Evolutionary conservation across 1,284 basidiomycete species (phyloP).

Genomic region (Phellopilus nigrolimitatus): DNA sequence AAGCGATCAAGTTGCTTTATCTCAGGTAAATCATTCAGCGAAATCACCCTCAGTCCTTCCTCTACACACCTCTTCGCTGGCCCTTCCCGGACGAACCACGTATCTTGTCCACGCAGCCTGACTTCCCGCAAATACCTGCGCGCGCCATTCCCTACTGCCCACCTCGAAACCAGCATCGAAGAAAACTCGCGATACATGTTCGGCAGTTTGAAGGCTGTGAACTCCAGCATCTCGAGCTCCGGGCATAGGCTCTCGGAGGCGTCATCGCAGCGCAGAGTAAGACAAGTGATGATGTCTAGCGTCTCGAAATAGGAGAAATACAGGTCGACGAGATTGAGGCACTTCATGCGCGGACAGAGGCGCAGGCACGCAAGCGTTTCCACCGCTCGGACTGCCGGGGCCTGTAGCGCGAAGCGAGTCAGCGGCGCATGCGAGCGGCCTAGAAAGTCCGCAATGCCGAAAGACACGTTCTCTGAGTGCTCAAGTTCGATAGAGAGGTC

Average conservation of each 20-base stretch:
- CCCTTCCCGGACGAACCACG: not conserved
- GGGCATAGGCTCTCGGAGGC: not conserved
- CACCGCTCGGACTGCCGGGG: not conserved
- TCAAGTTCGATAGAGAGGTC: not conserved
- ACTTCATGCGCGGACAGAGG: not conserved
- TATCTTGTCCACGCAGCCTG: conserved; percentile 1
- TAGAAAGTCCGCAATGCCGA: not conserved
- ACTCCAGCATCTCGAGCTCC: not conserved
- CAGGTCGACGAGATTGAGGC: not conserved
- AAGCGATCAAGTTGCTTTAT: too few species aligned
- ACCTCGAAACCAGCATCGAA: not conserved
- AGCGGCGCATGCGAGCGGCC: not conserved
- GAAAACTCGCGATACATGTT: not conserved
- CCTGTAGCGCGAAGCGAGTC: not conserved
- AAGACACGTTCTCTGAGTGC: not conserved
- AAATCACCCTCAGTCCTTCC: not conserved
- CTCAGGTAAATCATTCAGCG: not conserved
- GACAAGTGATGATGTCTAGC: not conserved
- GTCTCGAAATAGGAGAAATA: not conserved
- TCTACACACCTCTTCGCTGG: not conserved
- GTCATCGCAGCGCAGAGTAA: not conserved
- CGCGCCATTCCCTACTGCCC: not conserved
- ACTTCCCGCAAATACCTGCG: not conserved
- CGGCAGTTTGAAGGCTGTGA: not conserved
- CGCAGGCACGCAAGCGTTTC: not conserved